A percentile compares a stretch with the other conserved stretches of the same genome.
Evolutionary conservation across 176 grass and related monocot genomes (phyloP).

Genomic region (Rhynchospora tenuis): DNA sequence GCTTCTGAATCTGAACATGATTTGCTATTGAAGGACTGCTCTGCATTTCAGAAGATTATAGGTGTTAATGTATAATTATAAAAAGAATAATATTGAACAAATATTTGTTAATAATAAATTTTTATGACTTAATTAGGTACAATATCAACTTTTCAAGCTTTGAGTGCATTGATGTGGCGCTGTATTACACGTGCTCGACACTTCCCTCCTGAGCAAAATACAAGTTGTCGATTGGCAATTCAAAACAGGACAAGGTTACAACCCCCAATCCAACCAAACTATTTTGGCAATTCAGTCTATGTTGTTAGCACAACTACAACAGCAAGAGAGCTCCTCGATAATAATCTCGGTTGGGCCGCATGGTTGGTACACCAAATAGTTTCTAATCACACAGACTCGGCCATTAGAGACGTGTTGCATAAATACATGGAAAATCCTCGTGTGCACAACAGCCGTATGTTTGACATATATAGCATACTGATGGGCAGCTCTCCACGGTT

Average conservation of each 20-base stretch:
- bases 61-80: too few species aligned
- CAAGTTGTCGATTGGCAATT: constrained; percentile 22
- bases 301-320: background rate
- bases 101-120: background rate
- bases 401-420: constrained; percentile 24
- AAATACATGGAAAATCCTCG: constrained; percentile 26
- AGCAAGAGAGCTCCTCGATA: constrained; percentile 25
- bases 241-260: constrained; percentile 43
- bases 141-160: constrained; percentile 45
- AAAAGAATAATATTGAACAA: too few species aligned
- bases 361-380: constrained; percentile 30
- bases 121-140: background rate
- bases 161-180: constrained; percentile 44
- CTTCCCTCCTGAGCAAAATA: constrained; percentile 11
- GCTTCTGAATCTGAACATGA: background rate
- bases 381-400: constrained; percentile 36
- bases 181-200: constrained; percentile 41
- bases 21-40: background rate
- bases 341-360: constrained; percentile 53
- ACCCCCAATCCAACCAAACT: constrained; percentile 29
- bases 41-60: background rate
- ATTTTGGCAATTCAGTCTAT: constrained; percentile 49
- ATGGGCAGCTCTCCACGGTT: constrained; percentile 63
- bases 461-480: constrained; percentile 23
- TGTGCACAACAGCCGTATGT: background rate